A percentile compares a stretch with the other conserved stretches of the same genome.
phyloP scores from a whole-genome alignment of 345 rosid species.

The Populus euphratica region DNA sequence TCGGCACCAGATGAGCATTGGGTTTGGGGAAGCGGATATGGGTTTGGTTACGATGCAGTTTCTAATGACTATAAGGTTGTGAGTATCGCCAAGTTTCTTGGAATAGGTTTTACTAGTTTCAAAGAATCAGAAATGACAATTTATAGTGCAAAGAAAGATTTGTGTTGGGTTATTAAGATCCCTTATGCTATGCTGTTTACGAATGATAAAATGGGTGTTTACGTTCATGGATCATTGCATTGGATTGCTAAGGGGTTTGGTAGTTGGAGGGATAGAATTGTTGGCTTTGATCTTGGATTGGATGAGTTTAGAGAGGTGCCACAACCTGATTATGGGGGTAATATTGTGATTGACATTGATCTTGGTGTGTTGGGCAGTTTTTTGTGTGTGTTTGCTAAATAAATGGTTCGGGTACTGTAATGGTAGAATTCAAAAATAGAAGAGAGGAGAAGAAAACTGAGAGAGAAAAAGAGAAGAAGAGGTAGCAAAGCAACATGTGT shows the following conservation, averaged over 20 bases:
- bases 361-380: not conserved
- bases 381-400: not conserved
- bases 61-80: not conserved
- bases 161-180: not conserved
- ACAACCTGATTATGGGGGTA: not conserved
- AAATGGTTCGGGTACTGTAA: too few relatives aligned
- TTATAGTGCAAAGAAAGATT: not conserved
- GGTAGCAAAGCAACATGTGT: too few relatives aligned
- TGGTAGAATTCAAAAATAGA: too few relatives aligned
- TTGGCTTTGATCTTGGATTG: not conserved
- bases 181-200: not conserved
- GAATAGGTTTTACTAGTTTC: not conserved
- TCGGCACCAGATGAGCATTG: not conserved
- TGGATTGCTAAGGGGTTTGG: not conserved
- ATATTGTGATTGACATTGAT: not conserved
- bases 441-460: too few relatives aligned
- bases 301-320: not conserved
- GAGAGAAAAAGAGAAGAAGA: too few relatives aligned
- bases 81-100: too few relatives aligned
- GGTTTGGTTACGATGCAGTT: not conserved
- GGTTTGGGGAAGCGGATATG: not conserved
- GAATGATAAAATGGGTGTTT: not conserved
- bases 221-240: not conserved
- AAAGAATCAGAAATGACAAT: not conserved
- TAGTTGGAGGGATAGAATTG: not conserved